These are phyloP conservation scores for Candida sp. DNA, from an alignment of 1,139 yeast species.

Conservation along the genomic window DNA sequence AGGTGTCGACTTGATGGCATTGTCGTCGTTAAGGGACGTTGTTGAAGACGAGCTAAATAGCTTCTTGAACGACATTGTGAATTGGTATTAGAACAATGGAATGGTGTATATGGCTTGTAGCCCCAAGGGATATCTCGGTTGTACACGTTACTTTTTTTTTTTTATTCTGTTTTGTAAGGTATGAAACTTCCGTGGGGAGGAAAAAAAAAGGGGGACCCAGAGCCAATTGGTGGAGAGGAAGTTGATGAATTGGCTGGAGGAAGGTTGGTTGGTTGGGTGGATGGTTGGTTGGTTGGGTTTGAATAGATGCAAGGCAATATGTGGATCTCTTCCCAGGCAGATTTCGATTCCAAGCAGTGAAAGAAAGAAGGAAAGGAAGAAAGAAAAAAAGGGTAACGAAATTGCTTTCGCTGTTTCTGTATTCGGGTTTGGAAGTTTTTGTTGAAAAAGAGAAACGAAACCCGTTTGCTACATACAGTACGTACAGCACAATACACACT, in stretches of 20 bases:
- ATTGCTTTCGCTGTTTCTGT: not conserved
- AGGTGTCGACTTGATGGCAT: constrained; percentile 9
- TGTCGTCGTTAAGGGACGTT: constrained; percentile 9
- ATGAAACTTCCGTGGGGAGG: not conserved
- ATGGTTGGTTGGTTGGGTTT: not conserved
- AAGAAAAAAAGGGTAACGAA: not conserved
- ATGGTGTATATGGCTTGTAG: not conserved
- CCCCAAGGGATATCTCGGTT: not conserved
- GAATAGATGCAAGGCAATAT: not conserved
- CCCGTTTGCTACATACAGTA: not conserved
- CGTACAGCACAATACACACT: not conserved
- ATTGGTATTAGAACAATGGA: not conserved
- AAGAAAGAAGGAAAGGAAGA: not conserved
- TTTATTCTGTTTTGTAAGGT: not conserved
- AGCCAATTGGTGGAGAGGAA: not conserved
- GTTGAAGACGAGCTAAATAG: constrained; percentile 13
- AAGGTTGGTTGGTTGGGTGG: not conserved
- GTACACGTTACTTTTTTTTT: not conserved
- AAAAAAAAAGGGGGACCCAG: not conserved
- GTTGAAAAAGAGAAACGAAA: not conserved
- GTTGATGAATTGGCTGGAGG: not conserved
- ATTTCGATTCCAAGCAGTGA: not conserved
- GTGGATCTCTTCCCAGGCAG: not conserved
- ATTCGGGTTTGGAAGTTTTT: constrained; percentile 1
- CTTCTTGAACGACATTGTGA: constrained; percentile 13